Conservation (phyloP, 2,329 filamentous ascomycete genomes). For the Domatiomyces catenatus region DNA sequence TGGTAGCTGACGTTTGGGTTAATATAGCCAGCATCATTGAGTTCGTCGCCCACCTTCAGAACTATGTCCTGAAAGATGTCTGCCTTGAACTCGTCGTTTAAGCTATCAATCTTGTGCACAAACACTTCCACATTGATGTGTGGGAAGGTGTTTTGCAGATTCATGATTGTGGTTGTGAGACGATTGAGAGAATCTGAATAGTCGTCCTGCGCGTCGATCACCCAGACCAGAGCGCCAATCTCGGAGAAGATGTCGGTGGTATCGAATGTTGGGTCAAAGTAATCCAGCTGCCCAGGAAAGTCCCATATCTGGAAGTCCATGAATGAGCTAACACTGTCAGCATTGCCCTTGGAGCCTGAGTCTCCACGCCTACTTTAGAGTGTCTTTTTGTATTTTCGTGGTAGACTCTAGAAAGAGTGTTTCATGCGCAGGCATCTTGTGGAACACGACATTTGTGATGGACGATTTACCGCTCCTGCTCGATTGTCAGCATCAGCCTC, state of each 20-base stretch:
- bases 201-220: conserved; percentile 96
- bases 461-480: conserved; percentile 90
- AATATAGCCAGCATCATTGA: conserved; percentile 1
- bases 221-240: conserved; percentile 90
- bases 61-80: conserved; percentile 95
- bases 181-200: conserved; percentile 82
- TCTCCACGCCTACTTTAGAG: conserved; percentile 61
- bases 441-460: conserved; percentile 97
- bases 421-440: conserved; percentile 91
- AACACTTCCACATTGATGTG: conserved; percentile 97
- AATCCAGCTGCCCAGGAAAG: conserved; percentile 87
- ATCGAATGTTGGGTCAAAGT: conserved; percentile 77
- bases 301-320: conserved; percentile 99
- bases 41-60: conserved; percentile 51
- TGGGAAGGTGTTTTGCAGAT: conserved; percentile 74
- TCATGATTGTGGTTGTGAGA: conserved; percentile 76
- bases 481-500: conserved; percentile 1
- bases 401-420: conserved; percentile 93
- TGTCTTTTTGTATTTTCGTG: conserved; percentile 82
- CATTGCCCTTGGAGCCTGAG: neutral
- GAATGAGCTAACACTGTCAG: conserved; percentile 55
- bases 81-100: conserved; percentile 89
- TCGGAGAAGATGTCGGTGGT: conserved; percentile 76
- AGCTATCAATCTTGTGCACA: conserved; percentile 96
- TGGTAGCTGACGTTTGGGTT: conserved; percentile 73